Evolutionary conservation across 2,329 filamentous ascomycete species (phyloP), one percentile per base, ranked within the genome.

Genomic region (Emergomyces pasteurianus): DNA sequence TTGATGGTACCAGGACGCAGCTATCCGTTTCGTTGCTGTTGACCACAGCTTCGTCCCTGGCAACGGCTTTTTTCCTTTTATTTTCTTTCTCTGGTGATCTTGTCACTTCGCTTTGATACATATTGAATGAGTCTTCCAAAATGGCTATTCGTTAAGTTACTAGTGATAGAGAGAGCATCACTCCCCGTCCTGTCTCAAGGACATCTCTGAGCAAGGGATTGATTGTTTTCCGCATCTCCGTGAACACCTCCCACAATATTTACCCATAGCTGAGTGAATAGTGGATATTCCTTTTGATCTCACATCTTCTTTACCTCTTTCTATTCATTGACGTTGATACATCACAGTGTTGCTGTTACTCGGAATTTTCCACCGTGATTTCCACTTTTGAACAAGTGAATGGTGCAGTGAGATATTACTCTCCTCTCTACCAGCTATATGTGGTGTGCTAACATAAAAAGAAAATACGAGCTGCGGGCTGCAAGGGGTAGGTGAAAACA

Each of bases 401-500:
- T 63, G 60, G 53, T 54, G 2, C 58, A 63, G 62, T 63, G 54
- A 61, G 62, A 34, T 49, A 42, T 9, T 55, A 40, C 34, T 18
- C 42, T 14, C 34, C 10, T 34, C 10, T 34, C 9, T 18, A 31
- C 26, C 34, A 9, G n/a, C 26, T 57, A 42, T 60, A 18, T 34
- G 7, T 4, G 26, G 26, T 26, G 38, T 59, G 31, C 61, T 64
- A 60, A 64, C 23, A 54, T 18, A 16, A 9, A 12, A 21, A 6
- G n/a, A 9, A 63, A 61, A 52, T 61, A 58, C 55, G 61, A 64
- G 38, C 36, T 63, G 50, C 56, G 21, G 14, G 54, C 52, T 16
- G 59, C 63, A 16, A 43, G 55, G 53, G 59, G 63, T 64, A 61
- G 46, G 58, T 10, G 21, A 53, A 34, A 16, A 9, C 18, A 36